These are phyloP conservation scores for Lichenothelia convexa DNA, from an alignment of 495 filamentous ascomycete species.

Conservation along the genomic window DNA sequence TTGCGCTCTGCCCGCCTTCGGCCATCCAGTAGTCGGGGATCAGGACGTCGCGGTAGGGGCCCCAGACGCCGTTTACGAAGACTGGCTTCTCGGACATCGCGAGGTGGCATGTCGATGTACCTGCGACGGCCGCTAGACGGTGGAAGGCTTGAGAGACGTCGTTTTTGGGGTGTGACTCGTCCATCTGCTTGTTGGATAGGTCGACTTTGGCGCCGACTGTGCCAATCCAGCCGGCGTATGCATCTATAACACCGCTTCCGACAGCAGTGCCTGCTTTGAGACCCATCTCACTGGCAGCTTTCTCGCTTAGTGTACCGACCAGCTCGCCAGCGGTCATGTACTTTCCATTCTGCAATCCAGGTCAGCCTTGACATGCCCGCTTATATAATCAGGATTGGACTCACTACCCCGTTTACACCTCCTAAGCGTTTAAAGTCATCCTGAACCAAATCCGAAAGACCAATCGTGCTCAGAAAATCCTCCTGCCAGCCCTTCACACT, in stretches of 20 bases:
- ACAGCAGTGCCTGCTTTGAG: slow-evolving; percentile 78
- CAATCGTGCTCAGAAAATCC: slow-evolving; percentile 73
- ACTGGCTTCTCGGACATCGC: slow-evolving; percentile 84
- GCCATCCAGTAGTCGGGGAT: slow-evolving; percentile 87
- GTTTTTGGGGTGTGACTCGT: slow-evolving; percentile 42
- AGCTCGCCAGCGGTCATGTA: slow-evolving; percentile 83
- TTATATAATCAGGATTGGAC: slow-evolving; percentile 6
- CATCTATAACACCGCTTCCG: slow-evolving; percentile 92
- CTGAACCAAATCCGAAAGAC: slow-evolving; percentile 59
- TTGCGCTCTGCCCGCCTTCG: slow-evolving; percentile 90
- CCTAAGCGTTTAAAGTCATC: slow-evolving; percentile 85
- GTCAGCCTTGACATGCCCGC: slow-evolving; percentile 5
- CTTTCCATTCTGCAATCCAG: slow-evolving; percentile 53
- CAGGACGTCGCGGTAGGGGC: slow-evolving; percentile 84
- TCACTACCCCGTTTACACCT: slow-evolving; percentile 84
- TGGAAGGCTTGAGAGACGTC: slow-evolving; percentile 82
- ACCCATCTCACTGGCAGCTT: slow-evolving; percentile 66
- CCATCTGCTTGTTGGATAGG: slow-evolving; percentile 41
- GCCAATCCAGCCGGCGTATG: slow-evolving; percentile 95
- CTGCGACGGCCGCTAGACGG: slow-evolving; percentile 85
- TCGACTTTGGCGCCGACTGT: slow-evolving; percentile 92
- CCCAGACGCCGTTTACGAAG: slow-evolving; percentile 91
- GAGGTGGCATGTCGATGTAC: slow-evolving; percentile 91
- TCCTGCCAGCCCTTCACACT: slow-evolving; percentile 98
- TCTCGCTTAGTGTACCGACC: slow-evolving; percentile 66